Evolutionary conservation across 2,329 filamentous ascomycete species (phyloP), one percentile per base, ranked within the genome.

Genomic region (Neonectria magnoliae): DNA sequence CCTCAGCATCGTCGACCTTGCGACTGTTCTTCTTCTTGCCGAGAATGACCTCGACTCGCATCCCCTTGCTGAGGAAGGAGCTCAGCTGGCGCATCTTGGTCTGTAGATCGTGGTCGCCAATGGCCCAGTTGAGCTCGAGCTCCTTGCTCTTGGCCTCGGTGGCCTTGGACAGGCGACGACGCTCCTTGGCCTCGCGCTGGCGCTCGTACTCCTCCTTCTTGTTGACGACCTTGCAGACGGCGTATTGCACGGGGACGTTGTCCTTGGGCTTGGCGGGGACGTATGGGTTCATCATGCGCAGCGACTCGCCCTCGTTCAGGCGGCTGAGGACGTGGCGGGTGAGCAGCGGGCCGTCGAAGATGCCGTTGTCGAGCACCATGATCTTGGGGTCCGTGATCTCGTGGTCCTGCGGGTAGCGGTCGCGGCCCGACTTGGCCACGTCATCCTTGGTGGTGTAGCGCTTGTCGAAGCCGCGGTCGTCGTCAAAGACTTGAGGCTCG

Each of bases 51-150:
- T 96, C 91, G 20, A 98, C 93, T 75, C 85, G 89, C 76, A 87
- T 85, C 1, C 94, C 94, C 77, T 93, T 93, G 9, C 77, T 81
- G 75, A 98, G 76, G 76, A 97, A 97, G 58, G 81, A 84, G 66
- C 80, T 80, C 73, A 95, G 77, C 80, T 89, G 88, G 73, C 86
- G 86, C 77, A 96, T 76, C 75, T 90, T 87, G 76, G 92, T 90
- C n/a, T 81, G 81, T 57, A 97, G 78, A 81, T 98, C 94, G 75
- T 95, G 87, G 13, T 79, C 75, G 65, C 89, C 90, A 73, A 97
- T 97, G 36, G 91, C 90, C 94, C 94, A 98, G 78, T 93, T 95
- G 72, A 98, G 72, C 80, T 98, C 94, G n/a, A 98, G 78, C 75
- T 91, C 90, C 81, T 98, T 98, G 16, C 79, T 76, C 68, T 82